Conservation (phyloP, 192 early-diverging fungal species). For the Coemansia aciculifera region DNA sequence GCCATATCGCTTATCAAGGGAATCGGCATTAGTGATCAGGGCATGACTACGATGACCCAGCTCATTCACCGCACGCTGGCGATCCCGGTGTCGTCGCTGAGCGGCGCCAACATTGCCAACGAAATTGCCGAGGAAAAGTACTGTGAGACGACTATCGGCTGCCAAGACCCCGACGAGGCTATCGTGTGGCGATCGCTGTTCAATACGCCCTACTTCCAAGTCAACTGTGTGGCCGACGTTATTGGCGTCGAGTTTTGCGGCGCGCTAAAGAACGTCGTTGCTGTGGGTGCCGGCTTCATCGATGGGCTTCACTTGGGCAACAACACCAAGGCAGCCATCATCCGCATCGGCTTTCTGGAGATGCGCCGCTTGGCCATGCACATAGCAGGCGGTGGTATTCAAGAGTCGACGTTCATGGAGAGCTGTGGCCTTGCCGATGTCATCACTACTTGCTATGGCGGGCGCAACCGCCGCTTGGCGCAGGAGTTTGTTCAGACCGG, state of each 20-base stretch:
- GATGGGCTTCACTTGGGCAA: constrained; percentile 92
- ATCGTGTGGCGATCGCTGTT: constrained; percentile 78
- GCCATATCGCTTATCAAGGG: constrained; percentile 97
- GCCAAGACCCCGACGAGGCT: constrained; percentile 67
- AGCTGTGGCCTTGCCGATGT: constrained; percentile 96
- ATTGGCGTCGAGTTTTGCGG: constrained; percentile 96
- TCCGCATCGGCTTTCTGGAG: constrained; percentile 91
- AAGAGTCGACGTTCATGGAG: constrained; percentile 94
- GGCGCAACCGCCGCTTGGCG: constrained; percentile 91
- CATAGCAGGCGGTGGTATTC: constrained; percentile 76
- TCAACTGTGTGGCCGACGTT: constrained; percentile 82
- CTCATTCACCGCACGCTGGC: constrained; percentile 76
- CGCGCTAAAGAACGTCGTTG: constrained; percentile 98
- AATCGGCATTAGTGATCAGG: constrained; percentile 73
- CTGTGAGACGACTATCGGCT: constrained; percentile 95
- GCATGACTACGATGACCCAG: constrained; percentile 78
- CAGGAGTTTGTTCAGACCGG: constrained; percentile 89
- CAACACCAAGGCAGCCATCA: constrained; percentile 98
- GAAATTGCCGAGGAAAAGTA: constrained; percentile 94
- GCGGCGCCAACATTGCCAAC: constrained; percentile 97
- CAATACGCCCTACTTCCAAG: constrained; percentile 85
- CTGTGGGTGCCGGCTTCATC: constrained; percentile 91
- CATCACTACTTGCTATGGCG: constrained; percentile 96
- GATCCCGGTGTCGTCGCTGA: constrained; percentile 80
- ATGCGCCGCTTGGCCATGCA: constrained; percentile 91